These are phyloP conservation scores for Rhizopogon rudus DNA, from an alignment of 768 basidiomycete species.

Conservation along the genomic window DNA sequence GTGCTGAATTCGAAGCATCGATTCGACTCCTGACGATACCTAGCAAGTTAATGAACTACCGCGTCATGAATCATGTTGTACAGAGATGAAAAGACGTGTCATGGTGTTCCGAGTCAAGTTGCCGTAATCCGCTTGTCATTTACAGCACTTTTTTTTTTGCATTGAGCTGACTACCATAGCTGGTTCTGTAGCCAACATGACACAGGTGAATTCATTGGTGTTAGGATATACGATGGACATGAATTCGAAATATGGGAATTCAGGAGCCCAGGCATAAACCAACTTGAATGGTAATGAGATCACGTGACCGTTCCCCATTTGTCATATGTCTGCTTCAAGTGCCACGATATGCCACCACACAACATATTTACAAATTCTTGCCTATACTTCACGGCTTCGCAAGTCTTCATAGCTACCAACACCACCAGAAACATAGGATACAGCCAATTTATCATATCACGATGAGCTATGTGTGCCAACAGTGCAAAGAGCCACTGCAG, in stretches of 20 bases:
- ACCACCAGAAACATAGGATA: no score
- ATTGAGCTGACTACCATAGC: slow-evolving; percentile 32
- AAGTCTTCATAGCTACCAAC: not conserved
- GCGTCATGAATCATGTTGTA: not conserved
- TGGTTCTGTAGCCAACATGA: not conserved
- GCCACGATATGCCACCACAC: no score
- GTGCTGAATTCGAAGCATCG: not conserved
- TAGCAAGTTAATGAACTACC: not conserved
- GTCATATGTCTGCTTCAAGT: no score
- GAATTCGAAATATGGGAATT: no score
- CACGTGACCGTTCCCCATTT: no score
- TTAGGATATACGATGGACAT: no score
- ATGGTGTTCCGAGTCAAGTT: not conserved
- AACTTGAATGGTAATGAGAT: no score
- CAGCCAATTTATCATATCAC: not conserved
- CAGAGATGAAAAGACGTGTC: slow-evolving; percentile 3
- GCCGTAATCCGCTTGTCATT: slow-evolving; percentile 5
- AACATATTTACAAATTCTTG: not conserved
- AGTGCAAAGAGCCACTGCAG: slow-evolving; percentile 89
- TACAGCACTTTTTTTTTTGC: slow-evolving; percentile 12
- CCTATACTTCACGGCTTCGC: not conserved
- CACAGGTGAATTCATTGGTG: no score
- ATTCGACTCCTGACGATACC: not conserved
- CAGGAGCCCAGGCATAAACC: no score
- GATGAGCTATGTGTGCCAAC: slow-evolving; percentile 68